Evolutionary conservation across 176 grass and related monocot species (phyloP).

Genomic region (Ensete ventricosum): DNA sequence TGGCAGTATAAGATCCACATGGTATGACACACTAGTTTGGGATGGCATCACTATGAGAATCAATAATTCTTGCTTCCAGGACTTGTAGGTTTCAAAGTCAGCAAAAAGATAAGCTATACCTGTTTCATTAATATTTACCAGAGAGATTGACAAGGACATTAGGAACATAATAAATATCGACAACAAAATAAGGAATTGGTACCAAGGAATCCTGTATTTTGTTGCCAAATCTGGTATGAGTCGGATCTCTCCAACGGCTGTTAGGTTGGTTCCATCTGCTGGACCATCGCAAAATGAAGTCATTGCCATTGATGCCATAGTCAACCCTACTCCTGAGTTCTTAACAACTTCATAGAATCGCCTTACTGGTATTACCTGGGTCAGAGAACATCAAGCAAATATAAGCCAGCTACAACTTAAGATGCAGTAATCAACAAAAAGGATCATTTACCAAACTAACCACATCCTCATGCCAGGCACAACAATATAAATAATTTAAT

Average conservation of each 20-base stretch:
- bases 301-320: constrained; percentile 74
- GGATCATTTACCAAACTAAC: too few species aligned
- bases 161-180: not conserved
- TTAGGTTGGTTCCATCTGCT: constrained; percentile 76
- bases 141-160: not conserved
- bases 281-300: constrained; percentile 72
- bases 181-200: not conserved
- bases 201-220: constrained; percentile 76
- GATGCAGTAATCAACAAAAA: too few species aligned
- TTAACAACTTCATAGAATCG: constrained; percentile 77
- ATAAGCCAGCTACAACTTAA: not conserved
- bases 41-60: not conserved
- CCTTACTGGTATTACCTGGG: constrained; percentile 68
- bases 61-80: not conserved
- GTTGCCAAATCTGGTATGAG: constrained; percentile 83
- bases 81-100: not conserved
- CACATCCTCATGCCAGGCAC: too few species aligned
- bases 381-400: not conserved
- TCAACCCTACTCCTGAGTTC: constrained; percentile 68
- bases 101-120: not conserved
- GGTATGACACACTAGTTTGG: not conserved
- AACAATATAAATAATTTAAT: too few species aligned
- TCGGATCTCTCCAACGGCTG: constrained; percentile 81
- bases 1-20: not conserved
- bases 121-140: not conserved